Conservation (phyloP, 306 rosid genomes). For the Aeschynomene evenia region DNA sequence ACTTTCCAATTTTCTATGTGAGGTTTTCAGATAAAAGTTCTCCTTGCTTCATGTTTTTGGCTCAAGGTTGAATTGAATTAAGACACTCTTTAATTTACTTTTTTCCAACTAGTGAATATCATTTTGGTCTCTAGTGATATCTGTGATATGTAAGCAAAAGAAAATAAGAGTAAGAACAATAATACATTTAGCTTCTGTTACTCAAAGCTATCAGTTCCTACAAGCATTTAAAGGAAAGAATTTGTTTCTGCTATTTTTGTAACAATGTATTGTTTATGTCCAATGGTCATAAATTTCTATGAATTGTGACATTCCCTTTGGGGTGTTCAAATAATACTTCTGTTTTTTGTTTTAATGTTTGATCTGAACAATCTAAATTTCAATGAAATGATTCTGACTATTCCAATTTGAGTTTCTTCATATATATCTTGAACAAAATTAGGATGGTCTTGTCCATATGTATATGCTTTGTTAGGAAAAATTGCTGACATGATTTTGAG, state of each 20-base stretch:
- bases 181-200: too few relatives aligned
- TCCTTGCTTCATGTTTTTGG: neutral
- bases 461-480: neutral
- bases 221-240: too few relatives aligned
- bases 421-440: neutral
- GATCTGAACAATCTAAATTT: neutral
- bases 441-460: neutral
- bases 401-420: neutral
- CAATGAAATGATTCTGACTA: neutral
- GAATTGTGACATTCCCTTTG: too few relatives aligned
- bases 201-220: too few relatives aligned
- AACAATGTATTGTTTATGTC: too few relatives aligned
- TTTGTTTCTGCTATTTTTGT: too few relatives aligned
- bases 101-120: too few relatives aligned
- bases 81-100: neutral
- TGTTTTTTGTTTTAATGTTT: neutral
- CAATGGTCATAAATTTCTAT: too few relatives aligned
- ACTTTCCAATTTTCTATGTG: neutral
- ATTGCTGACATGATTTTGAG: conserved; percentile 16
- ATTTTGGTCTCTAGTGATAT: too few relatives aligned
- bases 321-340: too few relatives aligned
- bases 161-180: too few relatives aligned
- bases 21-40: neutral
- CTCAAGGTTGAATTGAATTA: neutral
- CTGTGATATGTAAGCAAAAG: too few relatives aligned